Percentiles rank a stretch among this genome's conserved stretches.
Evolutionary conservation across 805 yeast species (phyloP).

Genomic region (Metschnikowia lunata): DNA sequence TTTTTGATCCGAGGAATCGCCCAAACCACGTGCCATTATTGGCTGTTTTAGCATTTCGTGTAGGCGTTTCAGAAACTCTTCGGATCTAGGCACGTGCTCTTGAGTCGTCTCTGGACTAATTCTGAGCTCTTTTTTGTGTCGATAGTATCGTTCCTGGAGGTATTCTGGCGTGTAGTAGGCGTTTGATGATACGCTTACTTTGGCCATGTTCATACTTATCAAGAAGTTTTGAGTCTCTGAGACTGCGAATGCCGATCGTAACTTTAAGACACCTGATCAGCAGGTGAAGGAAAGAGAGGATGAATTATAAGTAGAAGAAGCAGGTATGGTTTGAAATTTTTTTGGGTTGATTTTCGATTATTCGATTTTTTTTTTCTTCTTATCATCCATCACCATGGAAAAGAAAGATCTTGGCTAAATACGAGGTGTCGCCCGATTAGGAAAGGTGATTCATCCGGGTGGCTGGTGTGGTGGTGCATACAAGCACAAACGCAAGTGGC

Average conservation of each 20-base stretch:
- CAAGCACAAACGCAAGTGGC: too few relatives aligned
- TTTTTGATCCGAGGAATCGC: not conserved
- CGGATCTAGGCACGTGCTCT: not conserved
- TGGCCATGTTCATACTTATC: not conserved
- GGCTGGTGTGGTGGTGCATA: conserved; percentile 8
- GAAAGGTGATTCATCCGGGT: conserved; percentile 7
- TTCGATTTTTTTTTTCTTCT: not conserved
- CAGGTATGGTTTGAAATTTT: not conserved
- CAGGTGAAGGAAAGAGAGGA: not conserved
- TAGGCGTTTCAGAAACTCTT: too few relatives aligned
- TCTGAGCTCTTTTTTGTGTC: not conserved
- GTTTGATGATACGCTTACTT: conserved; percentile 38
- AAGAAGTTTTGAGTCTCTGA: not conserved
- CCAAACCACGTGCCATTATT: too few relatives aligned
- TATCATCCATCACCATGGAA: not conserved
- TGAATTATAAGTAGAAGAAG: not conserved
- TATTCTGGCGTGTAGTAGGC: conserved; percentile 39
- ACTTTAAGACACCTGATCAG: not conserved
- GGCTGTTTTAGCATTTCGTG: too few relatives aligned
- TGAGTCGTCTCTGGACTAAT: not conserved
- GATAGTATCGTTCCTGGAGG: conserved; percentile 15
- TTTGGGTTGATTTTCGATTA: too few relatives aligned
- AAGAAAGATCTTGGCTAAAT: not conserved
- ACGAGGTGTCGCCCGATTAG: conserved; percentile 1
- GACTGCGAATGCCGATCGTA: too few relatives aligned